Evolutionary conservation across 179 eudicot species (phyloP).

Genomic region (Carnegiea gigantea): DNA sequence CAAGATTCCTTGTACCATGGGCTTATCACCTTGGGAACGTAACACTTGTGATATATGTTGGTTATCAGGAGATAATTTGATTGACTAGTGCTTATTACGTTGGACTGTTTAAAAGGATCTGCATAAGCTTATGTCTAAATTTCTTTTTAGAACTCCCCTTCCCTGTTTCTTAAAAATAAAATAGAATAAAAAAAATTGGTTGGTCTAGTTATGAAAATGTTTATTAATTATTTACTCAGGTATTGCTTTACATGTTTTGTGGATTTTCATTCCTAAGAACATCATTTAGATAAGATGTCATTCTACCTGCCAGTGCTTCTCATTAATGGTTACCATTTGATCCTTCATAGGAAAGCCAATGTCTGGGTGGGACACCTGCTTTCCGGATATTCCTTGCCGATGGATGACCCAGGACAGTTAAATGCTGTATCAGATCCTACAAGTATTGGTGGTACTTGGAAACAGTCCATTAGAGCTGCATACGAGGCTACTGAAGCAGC

Average conservation of each 20-base stretch:
- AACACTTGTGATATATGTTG: not conserved
- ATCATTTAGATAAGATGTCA: too few relatives aligned
- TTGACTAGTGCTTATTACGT: not conserved
- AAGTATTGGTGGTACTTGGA: conserved; percentile 83
- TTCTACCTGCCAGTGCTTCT: not conserved
- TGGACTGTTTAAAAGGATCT: not conserved
- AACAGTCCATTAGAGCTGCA: conserved; percentile 53
- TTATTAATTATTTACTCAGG: too few relatives aligned
- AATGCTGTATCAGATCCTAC: conserved; percentile 40
- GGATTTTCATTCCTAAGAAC: not conserved
- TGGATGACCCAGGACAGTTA: conserved; percentile 78
- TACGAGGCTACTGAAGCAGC: conserved; percentile 51
- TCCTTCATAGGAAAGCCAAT: conserved; percentile 56
- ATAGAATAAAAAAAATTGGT: too few relatives aligned
- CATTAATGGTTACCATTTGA: not conserved
- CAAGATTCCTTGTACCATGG: not conserved
- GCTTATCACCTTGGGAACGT: not conserved
- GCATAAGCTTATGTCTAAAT: not conserved
- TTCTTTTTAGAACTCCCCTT: not conserved
- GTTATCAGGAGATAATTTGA: not conserved
- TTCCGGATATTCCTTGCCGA: conserved; percentile 92
- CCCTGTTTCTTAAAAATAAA: too few relatives aligned
- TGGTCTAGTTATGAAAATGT: conserved; percentile 1
- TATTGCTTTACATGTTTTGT: not conserved
- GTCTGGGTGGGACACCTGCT: conserved; percentile 93